Evolutionary conservation across 768 basidiomycete genomes (phyloP).

Genomic region (Hemileccinum impolitum): DNA sequence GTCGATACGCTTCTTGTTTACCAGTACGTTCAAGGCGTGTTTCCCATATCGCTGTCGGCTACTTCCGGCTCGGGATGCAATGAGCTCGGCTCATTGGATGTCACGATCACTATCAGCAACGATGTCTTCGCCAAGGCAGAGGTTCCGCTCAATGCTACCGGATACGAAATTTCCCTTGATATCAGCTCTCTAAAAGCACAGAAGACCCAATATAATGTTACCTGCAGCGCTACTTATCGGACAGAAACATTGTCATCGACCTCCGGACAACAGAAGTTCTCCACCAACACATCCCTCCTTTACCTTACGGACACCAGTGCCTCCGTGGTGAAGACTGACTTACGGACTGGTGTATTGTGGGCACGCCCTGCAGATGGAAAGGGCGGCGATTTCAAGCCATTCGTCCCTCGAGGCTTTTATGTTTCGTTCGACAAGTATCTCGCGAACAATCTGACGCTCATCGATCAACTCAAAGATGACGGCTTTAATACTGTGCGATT

Average conservation of each 20-base stretch:
- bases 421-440: conserved; percentile 57
- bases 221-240: conserved; percentile 33
- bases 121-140: conserved; percentile 18
- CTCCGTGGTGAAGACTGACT: conserved; percentile 28
- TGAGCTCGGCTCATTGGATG: conserved; percentile 14
- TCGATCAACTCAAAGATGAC: conserved; percentile 56
- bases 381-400: conserved; percentile 27
- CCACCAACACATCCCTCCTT: background rate
- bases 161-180: conserved; percentile 35
- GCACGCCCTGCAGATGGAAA: conserved; percentile 16
- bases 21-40: conserved; percentile 32
- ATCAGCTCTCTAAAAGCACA: conserved; percentile 29
- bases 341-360: conserved; percentile 43
- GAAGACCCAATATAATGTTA: conserved; percentile 29
- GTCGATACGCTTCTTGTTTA: conserved; percentile 39
- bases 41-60: conserved; percentile 25
- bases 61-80: background rate
- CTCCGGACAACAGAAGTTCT: conserved; percentile 12
- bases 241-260: background rate
- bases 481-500: conserved; percentile 36
- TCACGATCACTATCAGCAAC: conserved; percentile 33
- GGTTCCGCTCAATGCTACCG: conserved; percentile 39
- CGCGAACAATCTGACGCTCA: conserved; percentile 45
- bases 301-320: background rate
- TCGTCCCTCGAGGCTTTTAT: conserved; percentile 75